Conservation (phyloP, 208 protist genomes). For the Acanthamoeba triangularis region DNA sequence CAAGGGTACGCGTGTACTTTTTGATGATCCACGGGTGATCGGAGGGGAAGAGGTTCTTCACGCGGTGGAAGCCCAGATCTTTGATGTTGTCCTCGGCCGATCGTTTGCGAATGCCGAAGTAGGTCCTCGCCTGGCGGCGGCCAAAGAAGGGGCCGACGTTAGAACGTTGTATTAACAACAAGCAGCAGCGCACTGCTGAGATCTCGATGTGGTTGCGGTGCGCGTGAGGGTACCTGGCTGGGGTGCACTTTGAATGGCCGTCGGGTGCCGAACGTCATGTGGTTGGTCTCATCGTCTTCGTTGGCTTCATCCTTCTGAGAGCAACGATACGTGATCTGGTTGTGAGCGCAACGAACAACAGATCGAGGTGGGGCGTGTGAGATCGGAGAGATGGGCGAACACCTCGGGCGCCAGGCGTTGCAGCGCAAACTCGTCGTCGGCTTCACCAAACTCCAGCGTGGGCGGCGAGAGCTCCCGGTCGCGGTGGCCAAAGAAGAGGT, state of each 20-base stretch:
- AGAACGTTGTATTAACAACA: no score
- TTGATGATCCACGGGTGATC: conserved; percentile 13
- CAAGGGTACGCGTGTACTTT: neutral
- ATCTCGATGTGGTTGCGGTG: no score
- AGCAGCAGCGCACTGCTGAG: no score
- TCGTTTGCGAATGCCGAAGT: conserved; percentile 42
- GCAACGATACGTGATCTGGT: neutral
- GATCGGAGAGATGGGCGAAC: no score
- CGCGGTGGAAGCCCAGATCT: neutral
- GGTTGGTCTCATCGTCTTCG: neutral
- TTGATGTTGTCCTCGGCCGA: conserved; percentile 14
- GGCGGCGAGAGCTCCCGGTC: neutral
- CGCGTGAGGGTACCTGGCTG: neutral
- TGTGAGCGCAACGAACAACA: neutral
- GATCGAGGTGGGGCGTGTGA: neutral
- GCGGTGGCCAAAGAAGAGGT: conserved; percentile 1
- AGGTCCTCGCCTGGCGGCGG: neutral
- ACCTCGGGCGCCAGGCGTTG: neutral
- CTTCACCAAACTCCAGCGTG: neutral
- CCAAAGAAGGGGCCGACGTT: neutral
- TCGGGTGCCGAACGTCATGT: neutral
- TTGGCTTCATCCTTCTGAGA: neutral
- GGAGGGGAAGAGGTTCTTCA: neutral
- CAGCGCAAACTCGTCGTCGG: neutral
- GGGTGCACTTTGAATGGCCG: conserved; percentile 36